A percentile compares a stretch with the other conserved stretches of the same genome.
Evolutionary conservation across 2,329 filamentous ascomycete genomes (phyloP).

Genomic region (Fusarium nurragi): DNA sequence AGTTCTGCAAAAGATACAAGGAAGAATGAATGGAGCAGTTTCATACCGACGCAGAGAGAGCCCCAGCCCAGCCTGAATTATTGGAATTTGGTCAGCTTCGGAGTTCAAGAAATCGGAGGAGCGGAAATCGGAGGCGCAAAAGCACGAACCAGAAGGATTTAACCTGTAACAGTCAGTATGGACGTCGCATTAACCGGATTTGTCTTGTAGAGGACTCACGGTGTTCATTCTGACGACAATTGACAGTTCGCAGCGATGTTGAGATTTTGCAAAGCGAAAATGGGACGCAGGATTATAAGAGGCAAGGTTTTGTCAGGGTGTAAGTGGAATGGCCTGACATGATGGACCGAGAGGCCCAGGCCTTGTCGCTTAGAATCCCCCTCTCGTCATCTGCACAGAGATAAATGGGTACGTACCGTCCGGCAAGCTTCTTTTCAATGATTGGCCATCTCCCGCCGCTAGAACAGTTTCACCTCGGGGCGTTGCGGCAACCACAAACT

Average conservation of each 20-base stretch:
- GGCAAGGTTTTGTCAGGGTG: conserved; percentile 41
- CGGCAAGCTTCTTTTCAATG: not conserved
- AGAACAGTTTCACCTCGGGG: conserved; percentile 28
- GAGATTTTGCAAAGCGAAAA: conserved; percentile 17
- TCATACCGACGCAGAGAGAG: conserved; percentile 81
- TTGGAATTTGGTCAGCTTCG: conserved; percentile 15
- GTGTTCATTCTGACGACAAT: conserved; percentile 60
- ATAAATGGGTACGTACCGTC: conserved; percentile 33
- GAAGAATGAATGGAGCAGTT: not conserved
- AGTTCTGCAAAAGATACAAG: not conserved
- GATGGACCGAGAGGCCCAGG: conserved; percentile 39
- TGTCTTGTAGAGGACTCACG: conserved; percentile 50
- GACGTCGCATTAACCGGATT: conserved; percentile 5
- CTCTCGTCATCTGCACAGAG: not conserved
- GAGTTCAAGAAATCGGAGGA: not conserved
- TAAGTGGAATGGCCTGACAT: conserved; percentile 46
- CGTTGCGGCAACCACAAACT: conserved; percentile 34
- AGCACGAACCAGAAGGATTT: conserved; percentile 71
- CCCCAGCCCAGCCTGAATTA: conserved; percentile 85
- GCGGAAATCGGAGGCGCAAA: conserved; percentile 15
- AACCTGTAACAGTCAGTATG: conserved; percentile 55
- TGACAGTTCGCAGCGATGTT: conserved; percentile 1
- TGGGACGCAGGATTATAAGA: conserved; percentile 29
- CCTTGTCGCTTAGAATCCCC: conserved; percentile 38
- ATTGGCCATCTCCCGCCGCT: conserved; percentile 27